phyloP scores from a whole-genome alignment of 805 yeast species.

The Ogataea haglerorum region DNA sequence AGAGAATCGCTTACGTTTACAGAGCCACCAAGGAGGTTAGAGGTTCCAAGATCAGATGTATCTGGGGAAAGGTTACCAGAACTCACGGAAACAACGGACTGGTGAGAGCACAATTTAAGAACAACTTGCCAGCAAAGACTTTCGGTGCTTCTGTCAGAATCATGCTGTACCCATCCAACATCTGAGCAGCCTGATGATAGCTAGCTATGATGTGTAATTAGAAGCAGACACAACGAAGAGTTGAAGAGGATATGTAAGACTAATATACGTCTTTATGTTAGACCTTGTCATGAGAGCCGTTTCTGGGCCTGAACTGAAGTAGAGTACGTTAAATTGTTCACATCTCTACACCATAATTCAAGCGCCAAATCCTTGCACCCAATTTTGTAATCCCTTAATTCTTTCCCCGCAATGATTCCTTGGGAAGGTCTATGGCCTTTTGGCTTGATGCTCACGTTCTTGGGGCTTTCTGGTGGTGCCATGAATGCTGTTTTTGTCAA shows the following conservation, averaged over 20 bases:
- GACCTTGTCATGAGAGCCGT: neutral
- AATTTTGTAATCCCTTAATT: neutral
- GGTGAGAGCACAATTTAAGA: slow-evolving; percentile 98
- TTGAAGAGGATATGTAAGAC: slow-evolving; percentile 9
- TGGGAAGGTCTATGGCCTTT: slow-evolving; percentile 66
- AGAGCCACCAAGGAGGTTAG: slow-evolving; percentile 96
- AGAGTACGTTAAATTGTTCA: too few species aligned
- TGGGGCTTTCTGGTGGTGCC: slow-evolving; percentile 54
- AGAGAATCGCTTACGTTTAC: slow-evolving; percentile 99
- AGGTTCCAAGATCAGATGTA: slow-evolving; percentile 98
- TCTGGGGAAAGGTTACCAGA: slow-evolving; percentile 99
- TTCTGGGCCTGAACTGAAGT: too few species aligned
- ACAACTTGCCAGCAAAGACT: slow-evolving; percentile 99
- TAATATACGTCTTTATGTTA: slow-evolving; percentile 4
- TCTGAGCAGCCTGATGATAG: slow-evolving; percentile 50
- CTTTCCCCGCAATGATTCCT: slow-evolving; percentile 48
- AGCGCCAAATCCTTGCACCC: slow-evolving; percentile 5
- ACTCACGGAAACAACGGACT: slow-evolving; percentile 98
- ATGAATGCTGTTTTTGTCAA: slow-evolving; percentile 33
- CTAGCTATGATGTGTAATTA: slow-evolving; percentile 6
- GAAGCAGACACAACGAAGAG: slow-evolving; percentile 1
- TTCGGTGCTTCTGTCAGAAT: slow-evolving; percentile 99
- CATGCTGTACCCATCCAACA: slow-evolving; percentile 99
- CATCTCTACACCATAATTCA: too few species aligned
- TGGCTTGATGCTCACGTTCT: slow-evolving; percentile 49